Percentiles rank a stretch among this genome's conserved stretches.
Evolutionary conservation across 2,329 filamentous ascomycete genomes (phyloP).

Genomic region (Neopestalotiopsis rosae): DNA sequence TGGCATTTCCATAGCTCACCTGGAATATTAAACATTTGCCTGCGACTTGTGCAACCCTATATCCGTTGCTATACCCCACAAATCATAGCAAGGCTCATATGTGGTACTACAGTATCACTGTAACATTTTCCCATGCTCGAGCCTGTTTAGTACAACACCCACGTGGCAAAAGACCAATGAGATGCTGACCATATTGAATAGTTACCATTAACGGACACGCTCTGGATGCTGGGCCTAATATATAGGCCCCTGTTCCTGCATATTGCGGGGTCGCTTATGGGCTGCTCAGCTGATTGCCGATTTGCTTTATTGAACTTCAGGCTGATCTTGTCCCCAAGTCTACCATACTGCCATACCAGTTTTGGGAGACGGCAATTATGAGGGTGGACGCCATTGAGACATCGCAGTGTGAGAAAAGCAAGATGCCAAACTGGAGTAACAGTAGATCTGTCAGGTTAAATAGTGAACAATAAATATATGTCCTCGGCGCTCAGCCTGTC

Average conservation of each 20-base stretch:
- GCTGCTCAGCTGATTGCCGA: background rate
- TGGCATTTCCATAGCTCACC: background rate
- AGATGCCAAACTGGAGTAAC: background rate
- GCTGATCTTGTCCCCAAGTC: constrained; percentile 5
- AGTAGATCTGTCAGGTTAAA: background rate
- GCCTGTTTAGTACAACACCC: background rate
- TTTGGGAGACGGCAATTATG: background rate
- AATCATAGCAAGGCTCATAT: background rate
- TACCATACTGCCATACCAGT: background rate
- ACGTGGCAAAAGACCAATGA: background rate
- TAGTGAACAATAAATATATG: no score
- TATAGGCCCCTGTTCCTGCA: constrained; percentile 16
- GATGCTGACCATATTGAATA: background rate
- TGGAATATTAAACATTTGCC: background rate
- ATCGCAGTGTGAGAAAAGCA: background rate
- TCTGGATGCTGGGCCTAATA: background rate
- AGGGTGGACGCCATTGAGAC: background rate
- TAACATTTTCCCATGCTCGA: background rate
- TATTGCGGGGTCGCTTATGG: constrained; percentile 15
- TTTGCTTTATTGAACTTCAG: background rate
- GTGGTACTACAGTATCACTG: background rate
- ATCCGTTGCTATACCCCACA: background rate
- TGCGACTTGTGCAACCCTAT: background rate
- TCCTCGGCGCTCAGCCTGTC: no score
- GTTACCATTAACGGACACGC: background rate